These are phyloP conservation scores for Berberis thunbergii DNA, from an alignment of 164 flowering plant genomes.

Conservation along the genomic window DNA sequence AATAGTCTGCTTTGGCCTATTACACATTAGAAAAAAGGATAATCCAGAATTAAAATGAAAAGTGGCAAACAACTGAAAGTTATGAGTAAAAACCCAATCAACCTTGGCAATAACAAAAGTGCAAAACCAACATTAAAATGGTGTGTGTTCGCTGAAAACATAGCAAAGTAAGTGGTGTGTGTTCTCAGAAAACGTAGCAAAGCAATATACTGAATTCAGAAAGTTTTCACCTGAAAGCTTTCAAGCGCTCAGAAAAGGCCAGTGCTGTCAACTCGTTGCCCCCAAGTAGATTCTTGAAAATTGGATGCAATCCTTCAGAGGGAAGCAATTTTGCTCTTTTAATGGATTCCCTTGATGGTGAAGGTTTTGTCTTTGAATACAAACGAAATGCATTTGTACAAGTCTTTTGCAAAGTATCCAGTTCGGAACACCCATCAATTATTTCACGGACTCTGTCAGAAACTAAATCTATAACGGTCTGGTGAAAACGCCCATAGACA, in stretches of 20 bases:
- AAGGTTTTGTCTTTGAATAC: slow-evolving; percentile 78
- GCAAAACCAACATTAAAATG: too few species aligned
- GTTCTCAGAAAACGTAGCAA: too few species aligned
- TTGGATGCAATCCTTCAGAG: slow-evolving; percentile 22
- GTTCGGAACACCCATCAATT: slow-evolving; percentile 66
- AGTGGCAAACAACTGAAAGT: too few species aligned
- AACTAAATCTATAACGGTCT: too few species aligned
- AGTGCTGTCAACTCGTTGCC: slow-evolving; percentile 24
- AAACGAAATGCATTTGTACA: slow-evolving; percentile 10
- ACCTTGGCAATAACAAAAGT: too few species aligned
- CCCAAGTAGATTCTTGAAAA: slow-evolving; percentile 50
- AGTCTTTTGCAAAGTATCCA: slow-evolving; percentile 44
- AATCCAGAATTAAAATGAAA: neutral
- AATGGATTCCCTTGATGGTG: slow-evolving; percentile 75
- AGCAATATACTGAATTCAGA: neutral
- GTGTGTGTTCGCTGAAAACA: too few species aligned
- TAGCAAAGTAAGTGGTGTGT: too few species aligned
- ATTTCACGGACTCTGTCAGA: slow-evolving; percentile 36
- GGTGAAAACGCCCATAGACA: slow-evolving; percentile 83
- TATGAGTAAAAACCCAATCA: too few species aligned
- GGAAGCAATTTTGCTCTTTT: slow-evolving; percentile 61
- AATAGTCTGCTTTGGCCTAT: slow-evolving; percentile 88
- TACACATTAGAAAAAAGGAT: slow-evolving; percentile 10
- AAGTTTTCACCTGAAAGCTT: slow-evolving; percentile 55
- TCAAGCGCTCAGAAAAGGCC: slow-evolving; percentile 66